Conservation (phyloP, 2,329 filamentous ascomycete species). For the Talaromyces sp. region DNA sequence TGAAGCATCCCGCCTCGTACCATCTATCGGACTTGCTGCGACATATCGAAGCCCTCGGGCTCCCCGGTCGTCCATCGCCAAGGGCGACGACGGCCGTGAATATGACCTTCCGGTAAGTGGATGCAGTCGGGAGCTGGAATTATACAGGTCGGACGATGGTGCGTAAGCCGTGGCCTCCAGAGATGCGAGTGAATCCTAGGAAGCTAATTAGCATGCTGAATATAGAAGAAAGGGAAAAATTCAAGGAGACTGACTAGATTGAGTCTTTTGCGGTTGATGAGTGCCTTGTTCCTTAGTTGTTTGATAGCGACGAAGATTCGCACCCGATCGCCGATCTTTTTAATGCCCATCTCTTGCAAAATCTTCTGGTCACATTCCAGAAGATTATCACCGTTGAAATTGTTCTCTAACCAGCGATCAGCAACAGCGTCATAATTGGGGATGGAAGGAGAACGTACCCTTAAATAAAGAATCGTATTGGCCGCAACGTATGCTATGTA, state of each 20-base stretch:
- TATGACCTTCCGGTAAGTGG: constrained; percentile 27
- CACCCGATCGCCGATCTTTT: constrained; percentile 94
- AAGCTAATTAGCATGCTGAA: constrained; percentile 9
- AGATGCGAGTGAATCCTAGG: constrained; percentile 75
- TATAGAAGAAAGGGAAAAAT: background rate
- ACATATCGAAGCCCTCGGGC: constrained; percentile 58
- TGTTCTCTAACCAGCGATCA: constrained; percentile 56
- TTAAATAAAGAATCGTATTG: constrained; percentile 90
- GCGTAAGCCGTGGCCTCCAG: constrained; percentile 64
- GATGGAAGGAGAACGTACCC: constrained; percentile 39
- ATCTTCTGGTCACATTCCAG: constrained; percentile 96
- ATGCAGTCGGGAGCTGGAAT: constrained; percentile 52
- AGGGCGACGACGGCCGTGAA: constrained; percentile 69
- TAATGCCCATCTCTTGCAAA: constrained; percentile 95
- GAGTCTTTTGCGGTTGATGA: constrained; percentile 73
- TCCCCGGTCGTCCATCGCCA: constrained; percentile 52
- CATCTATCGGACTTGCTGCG: constrained; percentile 35
- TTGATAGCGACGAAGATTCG: constrained; percentile 84
- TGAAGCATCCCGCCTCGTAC: constrained; percentile 45
- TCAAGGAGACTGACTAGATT: constrained; percentile 63
- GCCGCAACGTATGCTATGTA: constrained; percentile 83
- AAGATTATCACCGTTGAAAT: constrained; percentile 96
- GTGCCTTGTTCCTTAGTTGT: constrained; percentile 71
- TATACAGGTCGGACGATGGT: constrained; percentile 61
- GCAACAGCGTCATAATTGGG: background rate